Evolutionary conservation across 139 green algal genomes (phyloP).

Genomic region (Chlorokybus atmophyticus): DNA sequence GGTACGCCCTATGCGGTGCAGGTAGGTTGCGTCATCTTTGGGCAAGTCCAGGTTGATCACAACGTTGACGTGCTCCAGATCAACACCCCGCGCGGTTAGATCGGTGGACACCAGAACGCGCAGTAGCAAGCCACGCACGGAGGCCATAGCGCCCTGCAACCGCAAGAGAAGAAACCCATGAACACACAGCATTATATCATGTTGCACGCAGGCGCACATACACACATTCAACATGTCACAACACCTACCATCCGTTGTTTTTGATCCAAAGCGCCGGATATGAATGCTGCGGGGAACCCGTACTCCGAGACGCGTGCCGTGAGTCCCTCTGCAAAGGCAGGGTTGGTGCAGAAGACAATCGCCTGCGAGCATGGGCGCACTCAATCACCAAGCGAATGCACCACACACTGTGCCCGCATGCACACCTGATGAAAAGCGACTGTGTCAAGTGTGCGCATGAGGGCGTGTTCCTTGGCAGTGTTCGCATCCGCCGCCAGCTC

Average conservation of each 20-base stretch:
- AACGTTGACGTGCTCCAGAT: constrained; percentile 65
- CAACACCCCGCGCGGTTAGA: constrained; percentile 59
- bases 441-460: no score
- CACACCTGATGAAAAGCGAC: no score
- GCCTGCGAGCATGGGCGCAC: no score
- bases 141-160: constrained; percentile 40
- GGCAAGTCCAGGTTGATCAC: constrained; percentile 66
- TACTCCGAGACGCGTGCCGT: background rate
- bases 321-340: constrained; percentile 43
- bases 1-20: constrained; percentile 56
- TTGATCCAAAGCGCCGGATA: background rate
- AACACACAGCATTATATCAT: no score
- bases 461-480: no score
- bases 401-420: no score
- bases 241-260: background rate
- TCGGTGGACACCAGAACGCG: constrained; percentile 65
- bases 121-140: constrained; percentile 27
- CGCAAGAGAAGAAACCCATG: constrained; percentile 39
- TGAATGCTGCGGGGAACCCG: background rate
- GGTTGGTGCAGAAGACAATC: constrained; percentile 59
- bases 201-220: no score
- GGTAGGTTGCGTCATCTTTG: constrained; percentile 32
- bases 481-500: no score
- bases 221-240: no score
- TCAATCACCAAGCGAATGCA: no score